phyloP scores from a whole-genome alignment of 1,284 basidiomycete species.

The Cerrena zonata region DNA sequence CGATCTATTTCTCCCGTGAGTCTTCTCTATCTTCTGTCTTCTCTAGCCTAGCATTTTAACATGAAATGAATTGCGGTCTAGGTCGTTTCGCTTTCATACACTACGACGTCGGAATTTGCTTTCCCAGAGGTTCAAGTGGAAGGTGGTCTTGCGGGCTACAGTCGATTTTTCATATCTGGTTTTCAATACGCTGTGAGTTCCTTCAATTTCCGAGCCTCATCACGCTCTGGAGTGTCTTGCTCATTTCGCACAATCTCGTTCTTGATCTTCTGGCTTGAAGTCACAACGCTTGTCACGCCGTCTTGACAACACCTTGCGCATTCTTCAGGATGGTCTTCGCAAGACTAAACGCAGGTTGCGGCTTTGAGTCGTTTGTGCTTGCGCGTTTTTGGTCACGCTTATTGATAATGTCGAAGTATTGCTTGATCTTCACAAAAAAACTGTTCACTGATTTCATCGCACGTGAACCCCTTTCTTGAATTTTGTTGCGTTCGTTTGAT shows the following conservation, averaged over 20 bases:
- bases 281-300: conserved; percentile 6
- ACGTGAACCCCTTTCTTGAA: background rate
- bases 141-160: conserved; percentile 9
- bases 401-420: background rate
- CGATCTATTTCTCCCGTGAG: background rate
- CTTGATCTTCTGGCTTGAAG: conserved; percentile 1
- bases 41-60: background rate
- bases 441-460: background rate
- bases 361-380: background rate
- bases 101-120: conserved; percentile 7
- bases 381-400: background rate
- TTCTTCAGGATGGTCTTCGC: background rate
- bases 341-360: background rate
- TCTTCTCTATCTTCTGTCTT: background rate
- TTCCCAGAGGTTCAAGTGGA: conserved; percentile 2
- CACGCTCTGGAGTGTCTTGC: background rate
- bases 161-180: conserved; percentile 10
- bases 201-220: too few species aligned
- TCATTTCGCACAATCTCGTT: background rate
- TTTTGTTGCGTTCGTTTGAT: too few species aligned
- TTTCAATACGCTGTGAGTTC: conserved; percentile 6
- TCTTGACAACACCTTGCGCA: conserved; percentile 3
- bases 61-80: background rate
- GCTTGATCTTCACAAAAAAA: background rate
- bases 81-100: conserved; percentile 4